Evolutionary conservation across 1,284 basidiomycete genomes (phyloP), one percentile per base, ranked within the genome.

Genomic region (Puccinia coronata): DNA sequence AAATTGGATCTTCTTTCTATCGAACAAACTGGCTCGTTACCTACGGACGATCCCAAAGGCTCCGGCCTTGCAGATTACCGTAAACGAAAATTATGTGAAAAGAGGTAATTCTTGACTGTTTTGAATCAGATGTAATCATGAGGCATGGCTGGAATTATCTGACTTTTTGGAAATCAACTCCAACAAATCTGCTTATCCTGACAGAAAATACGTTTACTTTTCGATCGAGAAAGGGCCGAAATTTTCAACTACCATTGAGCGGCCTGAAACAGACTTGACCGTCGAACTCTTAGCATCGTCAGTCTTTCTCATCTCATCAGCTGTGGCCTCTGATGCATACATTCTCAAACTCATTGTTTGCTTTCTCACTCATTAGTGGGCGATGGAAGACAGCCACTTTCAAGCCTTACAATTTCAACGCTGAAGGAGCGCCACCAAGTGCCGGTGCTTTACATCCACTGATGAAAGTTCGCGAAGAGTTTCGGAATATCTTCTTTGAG

Each of bases 321-420:
- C n/a, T n/a, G n/a, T n/a, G n/a, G n/a, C n/a, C n/a, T n/a, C n/a
- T n/a, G n/a, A n/a, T n/a, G n/a, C 57, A 31, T 55, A 39, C 28
- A 55, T 18, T 18, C 28, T n/a, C n/a, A 25, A 67, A 41, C 18
- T 39, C 47, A 74, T 81, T 55, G 82, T 55, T 16, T 76, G 77
- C 31, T 79, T 51, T 31, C n/a, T 55, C 59, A 16, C 9, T 69
- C 34, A 31, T 39, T 36, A 96, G 93, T 55, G 95, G 94, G 18
- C 88, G 92, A 41, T 98, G 96, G 96, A 95, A 96, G 87, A 92
- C 91, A 0, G 90, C 95, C 0, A 90, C 88, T 12, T 99, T 95
- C 90, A 99, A 99, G 86, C 95, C 96, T 86, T 99, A 99, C 89
- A 99, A 99, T 88, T 99, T 99, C 85, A 94, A 98, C 84, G 96